Evolutionary conservation across 208 protist genomes (phyloP), one percentile per base, ranked within the genome.

Genomic region (Trypanosoma platydactyli): DNA sequence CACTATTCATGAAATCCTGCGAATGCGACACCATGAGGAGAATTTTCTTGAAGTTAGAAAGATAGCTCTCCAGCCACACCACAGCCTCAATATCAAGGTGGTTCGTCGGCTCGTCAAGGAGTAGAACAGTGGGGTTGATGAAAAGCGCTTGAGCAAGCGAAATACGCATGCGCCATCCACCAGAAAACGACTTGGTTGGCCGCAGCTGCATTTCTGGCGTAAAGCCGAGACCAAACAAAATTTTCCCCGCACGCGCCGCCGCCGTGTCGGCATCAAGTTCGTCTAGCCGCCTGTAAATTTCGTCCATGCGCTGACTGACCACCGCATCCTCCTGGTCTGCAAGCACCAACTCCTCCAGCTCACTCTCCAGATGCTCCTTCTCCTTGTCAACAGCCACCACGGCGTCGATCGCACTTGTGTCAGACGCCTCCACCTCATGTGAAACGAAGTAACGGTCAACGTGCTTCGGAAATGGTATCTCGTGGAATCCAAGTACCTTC

Each of bases 61-160:
- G 84, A 76, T 98, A 98, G 62, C 97, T 94, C 70, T 99, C 97
- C 12, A 99, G 81, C 97, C 97, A 99, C 42, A 98, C 93, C 46
- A 96, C 94, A 18, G 97, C 94, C 78, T 98, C 94, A 42, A 98
- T 94, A 76, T 98, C 94, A 80, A 98, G 75, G 80, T 98, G 95
- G 77, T 99, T 99, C 18, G 98, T 99, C 18, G 97, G 97, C 82
- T 99, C 98, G 64, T 99, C 97, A 20, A 99, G 89, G n/a, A 99
- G 71, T 7, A 99, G 77, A 27, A 98, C 74, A 0, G 91, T 92
- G 29, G 97, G 97, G 68, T 86, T 81, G 38, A 97, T 88, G 73
- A 99, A 99, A 20, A 99, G 87, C 4, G 95, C 97, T 68, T 94
- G 90, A 1, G 97, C 96, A 5, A 99, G 88, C 16, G 97, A 96